Conservation (phyloP, 345 rosid genomes). For the Cochlearia excelsa region DNA sequence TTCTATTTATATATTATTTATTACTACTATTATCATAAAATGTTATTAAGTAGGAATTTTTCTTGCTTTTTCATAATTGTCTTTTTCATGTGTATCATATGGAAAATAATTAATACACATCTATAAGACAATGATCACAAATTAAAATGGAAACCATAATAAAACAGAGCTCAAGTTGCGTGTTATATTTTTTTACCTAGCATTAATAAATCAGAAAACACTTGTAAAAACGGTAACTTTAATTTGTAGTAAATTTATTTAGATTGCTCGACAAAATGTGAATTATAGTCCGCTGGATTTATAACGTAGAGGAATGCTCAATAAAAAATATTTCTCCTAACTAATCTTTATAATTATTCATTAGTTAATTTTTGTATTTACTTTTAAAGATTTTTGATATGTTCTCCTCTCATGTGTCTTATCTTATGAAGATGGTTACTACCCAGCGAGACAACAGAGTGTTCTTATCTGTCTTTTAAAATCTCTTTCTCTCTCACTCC, state of each 20-base stretch:
- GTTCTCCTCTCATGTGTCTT: conserved; percentile 28
- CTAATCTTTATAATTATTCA: not conserved
- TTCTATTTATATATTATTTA: conserved; percentile 13
- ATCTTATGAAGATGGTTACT: conserved; percentile 38
- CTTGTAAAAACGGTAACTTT: conserved; percentile 1
- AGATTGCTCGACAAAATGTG: too few species aligned
- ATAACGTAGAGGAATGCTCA: too few species aligned
- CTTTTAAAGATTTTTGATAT: conserved; percentile 13
- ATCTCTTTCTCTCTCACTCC: conserved; percentile 13
- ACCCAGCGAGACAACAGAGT: conserved; percentile 41
- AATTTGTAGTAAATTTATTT: not conserved
- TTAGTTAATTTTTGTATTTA: not conserved
- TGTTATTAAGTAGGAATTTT: not conserved
- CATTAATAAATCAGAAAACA: conserved; percentile 17
- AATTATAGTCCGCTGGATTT: too few species aligned
- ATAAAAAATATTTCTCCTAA: not conserved
- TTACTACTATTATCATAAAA: not conserved
- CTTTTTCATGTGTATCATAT: too few species aligned
- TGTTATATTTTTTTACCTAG: conserved; percentile 4
- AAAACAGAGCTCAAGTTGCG: conserved; percentile 20
- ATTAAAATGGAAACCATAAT: conserved; percentile 1
- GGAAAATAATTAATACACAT: too few species aligned
- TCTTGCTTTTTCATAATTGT: not conserved
- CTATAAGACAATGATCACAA: too few species aligned
- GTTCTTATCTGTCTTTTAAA: conserved; percentile 37